Evolutionary conservation across 345 rosid genomes (phyloP).

Genomic region (Trapa incisa): DNA sequence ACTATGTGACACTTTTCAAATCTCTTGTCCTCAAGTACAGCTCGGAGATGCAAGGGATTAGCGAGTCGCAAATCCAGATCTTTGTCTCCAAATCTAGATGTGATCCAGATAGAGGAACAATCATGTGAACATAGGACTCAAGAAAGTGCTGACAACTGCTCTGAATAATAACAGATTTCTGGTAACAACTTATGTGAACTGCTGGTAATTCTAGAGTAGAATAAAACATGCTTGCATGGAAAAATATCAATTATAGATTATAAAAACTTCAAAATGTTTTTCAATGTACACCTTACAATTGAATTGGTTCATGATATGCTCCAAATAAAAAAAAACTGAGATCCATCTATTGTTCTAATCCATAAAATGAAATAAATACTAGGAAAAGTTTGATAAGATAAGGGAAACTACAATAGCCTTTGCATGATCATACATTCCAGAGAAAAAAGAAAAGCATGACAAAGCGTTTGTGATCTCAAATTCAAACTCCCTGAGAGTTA

Average conservation of each 20-base stretch:
- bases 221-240: background rate
- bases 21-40: constrained; percentile 63
- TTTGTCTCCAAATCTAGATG: constrained; percentile 72
- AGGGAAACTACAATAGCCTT: too few species aligned
- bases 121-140: constrained; percentile 5
- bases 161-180: background rate
- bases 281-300: background rate
- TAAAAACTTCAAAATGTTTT: background rate
- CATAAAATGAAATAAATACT: background rate
- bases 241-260: background rate
- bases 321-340: background rate
- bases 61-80: constrained; percentile 79
- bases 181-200: background rate
- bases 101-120: constrained; percentile 9
- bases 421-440: too few species aligned
- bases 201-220: background rate
- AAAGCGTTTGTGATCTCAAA: background rate
- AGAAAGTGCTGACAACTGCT: background rate
- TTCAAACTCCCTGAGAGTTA: background rate
- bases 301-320: background rate
- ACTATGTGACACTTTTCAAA: constrained; percentile 59
- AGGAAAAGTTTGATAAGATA: background rate
- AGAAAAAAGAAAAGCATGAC: too few species aligned
- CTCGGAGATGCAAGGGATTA: constrained; percentile 82
- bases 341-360: background rate